Evolutionary conservation across 257 asterid species (phyloP), one percentile per base, ranked within the genome.

Genomic region (Sherardia arvensis): DNA sequence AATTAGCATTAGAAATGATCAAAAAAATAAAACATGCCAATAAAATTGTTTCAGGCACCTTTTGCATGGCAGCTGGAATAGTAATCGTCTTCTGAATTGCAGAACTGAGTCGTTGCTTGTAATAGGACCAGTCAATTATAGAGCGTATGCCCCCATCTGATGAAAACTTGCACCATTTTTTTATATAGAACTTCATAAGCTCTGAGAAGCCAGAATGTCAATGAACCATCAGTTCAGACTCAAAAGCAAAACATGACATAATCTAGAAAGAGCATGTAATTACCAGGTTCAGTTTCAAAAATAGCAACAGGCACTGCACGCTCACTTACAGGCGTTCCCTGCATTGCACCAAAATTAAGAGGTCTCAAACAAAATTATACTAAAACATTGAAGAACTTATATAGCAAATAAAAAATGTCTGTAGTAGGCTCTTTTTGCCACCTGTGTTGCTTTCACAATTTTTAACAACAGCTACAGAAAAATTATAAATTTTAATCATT

Each of bases 291-390:
- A 72, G 98, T 84, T 83, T 87, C 96, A 77, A 93, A 93, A 74
- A 93, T 87, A 66, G 99, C 99, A 75, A 93, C 99, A 43, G 99
- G 99, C 72, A 93, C 79, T 68, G 99, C 99, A 71, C 99, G 97
- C 84, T 93, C 99, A 27, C 97, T 93, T 71, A 93, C 99, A 49
- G 97, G 96, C 59, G 90, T 79, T 71, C 99, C 99, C 99, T 93
- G 96, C 38, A 54, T 26, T 61, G 60, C 51, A 47, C 28, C 28
- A 67, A 22, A 14, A 22, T 53, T 56, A 28, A 70, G 48, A 57
- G 18, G 27, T 45, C 27, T 45, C 14, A 62, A 28, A n/a, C 22
- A 4, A 63, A 43, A 26, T 28, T 2, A 26, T 45, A 8, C 8
- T 28, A 7, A 54, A 5, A 20, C 43, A 23, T 40, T 38, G 49